phyloP scores from a whole-genome alignment of 2,329 filamentous ascomycete species.

The Arthrobotrys entomopaga region DNA sequence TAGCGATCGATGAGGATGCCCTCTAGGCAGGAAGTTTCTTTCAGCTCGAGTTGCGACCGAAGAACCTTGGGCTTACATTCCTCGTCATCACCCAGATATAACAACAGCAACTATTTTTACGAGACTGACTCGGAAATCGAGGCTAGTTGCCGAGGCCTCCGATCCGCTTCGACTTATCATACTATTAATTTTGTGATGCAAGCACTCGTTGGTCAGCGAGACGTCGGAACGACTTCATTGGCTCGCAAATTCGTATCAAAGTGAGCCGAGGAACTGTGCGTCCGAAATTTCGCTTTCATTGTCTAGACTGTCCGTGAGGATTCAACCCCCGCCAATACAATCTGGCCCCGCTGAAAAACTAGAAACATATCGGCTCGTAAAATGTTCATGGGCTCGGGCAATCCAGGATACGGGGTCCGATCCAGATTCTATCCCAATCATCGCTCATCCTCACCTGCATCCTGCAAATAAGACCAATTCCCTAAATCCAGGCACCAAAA shows the following conservation, averaged over 20 bases:
- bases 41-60: constrained; percentile 38
- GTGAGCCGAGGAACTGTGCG: background rate
- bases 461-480: constrained; percentile 44
- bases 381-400: constrained; percentile 9
- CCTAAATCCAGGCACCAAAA: constrained; percentile 46
- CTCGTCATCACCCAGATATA: background rate
- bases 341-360: constrained; percentile 12
- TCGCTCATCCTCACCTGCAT: constrained; percentile 22
- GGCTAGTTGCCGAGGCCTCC: no score
- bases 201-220: no score
- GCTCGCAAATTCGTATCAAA: background rate
- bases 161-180: no score
- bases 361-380: constrained; percentile 21
- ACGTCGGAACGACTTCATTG: background rate
- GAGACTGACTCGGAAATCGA: no score
- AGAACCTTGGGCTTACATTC: constrained; percentile 20
- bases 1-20: background rate
- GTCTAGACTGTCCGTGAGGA: background rate
- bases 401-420: constrained; percentile 46
- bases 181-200: no score
- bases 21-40: constrained; percentile 41
- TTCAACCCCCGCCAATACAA: constrained; percentile 31
- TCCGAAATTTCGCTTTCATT: constrained; percentile 19
- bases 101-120: no score
- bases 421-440: constrained; percentile 46